Percentiles rank a stretch among this genome's conserved stretches.
These are phyloP conservation scores for Apiosordaria backusii DNA, from an alignment of 495 filamentous ascomycete species.

Conservation along the genomic window DNA sequence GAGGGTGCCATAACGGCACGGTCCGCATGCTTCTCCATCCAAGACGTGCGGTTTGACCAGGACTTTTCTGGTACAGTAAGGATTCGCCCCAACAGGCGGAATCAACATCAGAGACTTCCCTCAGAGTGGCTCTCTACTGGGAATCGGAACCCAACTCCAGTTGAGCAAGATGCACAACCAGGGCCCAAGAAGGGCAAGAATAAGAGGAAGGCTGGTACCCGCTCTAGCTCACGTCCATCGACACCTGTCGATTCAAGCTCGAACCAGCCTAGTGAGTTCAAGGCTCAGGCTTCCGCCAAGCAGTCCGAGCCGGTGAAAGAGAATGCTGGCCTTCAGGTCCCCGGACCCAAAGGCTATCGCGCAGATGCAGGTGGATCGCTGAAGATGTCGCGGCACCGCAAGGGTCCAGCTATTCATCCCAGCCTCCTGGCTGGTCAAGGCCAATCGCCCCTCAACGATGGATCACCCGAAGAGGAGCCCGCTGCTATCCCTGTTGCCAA, in stretches of 20 bases:
- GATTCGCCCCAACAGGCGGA: not conserved
- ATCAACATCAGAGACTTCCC: not conserved
- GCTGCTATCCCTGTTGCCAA: not conserved
- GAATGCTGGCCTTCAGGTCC: not conserved
- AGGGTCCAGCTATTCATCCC: not conserved
- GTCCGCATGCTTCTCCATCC: not conserved
- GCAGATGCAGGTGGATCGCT: constrained; percentile 18
- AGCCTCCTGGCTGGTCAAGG: not conserved
- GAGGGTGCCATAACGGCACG: not conserved
- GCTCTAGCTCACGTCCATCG: not conserved
- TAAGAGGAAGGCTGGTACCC: not conserved
- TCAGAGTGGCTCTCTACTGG: not conserved
- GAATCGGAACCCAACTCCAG: not conserved
- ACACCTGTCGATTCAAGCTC: not conserved
- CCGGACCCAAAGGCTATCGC: constrained; percentile 7
- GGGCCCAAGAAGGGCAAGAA: not conserved
- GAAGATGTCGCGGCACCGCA: constrained; percentile 3
- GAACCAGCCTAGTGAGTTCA: not conserved
- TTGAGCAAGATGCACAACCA: no score
- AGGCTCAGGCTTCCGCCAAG: not conserved
- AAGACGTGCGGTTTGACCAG: not conserved
- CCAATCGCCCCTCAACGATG: not conserved
- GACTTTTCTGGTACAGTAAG: not conserved
- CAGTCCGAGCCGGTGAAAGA: not conserved
- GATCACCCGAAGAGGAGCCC: not conserved